Conservation (phyloP, 805 yeast species). For the Kazachstania taianensis region DNA sequence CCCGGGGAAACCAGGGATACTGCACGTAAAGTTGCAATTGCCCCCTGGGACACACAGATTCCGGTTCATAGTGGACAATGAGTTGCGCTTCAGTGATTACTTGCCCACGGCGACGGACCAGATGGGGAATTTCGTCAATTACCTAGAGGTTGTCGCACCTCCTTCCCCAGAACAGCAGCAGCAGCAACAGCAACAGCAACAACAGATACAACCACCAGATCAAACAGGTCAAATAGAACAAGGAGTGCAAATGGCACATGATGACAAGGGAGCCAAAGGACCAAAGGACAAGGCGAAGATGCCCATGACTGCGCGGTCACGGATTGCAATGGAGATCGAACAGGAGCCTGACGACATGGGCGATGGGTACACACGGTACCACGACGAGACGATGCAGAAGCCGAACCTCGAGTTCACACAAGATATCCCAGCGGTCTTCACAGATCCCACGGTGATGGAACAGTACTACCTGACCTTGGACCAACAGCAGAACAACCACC, state of each 20-base stretch:
- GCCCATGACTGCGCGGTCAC: conserved; percentile 38
- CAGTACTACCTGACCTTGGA: conserved; percentile 72
- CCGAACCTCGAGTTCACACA: conserved; percentile 38
- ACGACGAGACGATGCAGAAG: conserved; percentile 40
- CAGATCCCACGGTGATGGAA: conserved; percentile 81
- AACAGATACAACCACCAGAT: conserved; percentile 5
- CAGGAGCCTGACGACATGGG: conserved; percentile 59
- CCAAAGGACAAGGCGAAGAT: conserved; percentile 2
- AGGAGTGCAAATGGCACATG: conserved; percentile 3
- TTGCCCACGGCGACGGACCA: conserved; percentile 97
- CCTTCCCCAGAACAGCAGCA: conserved; percentile 16
- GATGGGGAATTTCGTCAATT: conserved; percentile 90
- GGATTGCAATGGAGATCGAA: conserved; percentile 35
- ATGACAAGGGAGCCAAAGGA: background rate
- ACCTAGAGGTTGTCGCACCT: conserved; percentile 59
- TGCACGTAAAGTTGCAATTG: conserved; percentile 60
- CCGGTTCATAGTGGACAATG: conserved; percentile 89
- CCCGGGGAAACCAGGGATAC: conserved; percentile 29
- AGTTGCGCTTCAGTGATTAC: conserved; percentile 75
- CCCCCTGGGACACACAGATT: conserved; percentile 91
- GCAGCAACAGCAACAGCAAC: conserved; percentile 15
- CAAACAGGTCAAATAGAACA: conserved; percentile 3
- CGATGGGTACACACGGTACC: conserved; percentile 66
- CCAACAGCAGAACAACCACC: conserved; percentile 50
- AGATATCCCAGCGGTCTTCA: conserved; percentile 73